Base-by-base conservation (phyloP, 805 yeast species). In the Metschnikowia dekortorum region DNA sequence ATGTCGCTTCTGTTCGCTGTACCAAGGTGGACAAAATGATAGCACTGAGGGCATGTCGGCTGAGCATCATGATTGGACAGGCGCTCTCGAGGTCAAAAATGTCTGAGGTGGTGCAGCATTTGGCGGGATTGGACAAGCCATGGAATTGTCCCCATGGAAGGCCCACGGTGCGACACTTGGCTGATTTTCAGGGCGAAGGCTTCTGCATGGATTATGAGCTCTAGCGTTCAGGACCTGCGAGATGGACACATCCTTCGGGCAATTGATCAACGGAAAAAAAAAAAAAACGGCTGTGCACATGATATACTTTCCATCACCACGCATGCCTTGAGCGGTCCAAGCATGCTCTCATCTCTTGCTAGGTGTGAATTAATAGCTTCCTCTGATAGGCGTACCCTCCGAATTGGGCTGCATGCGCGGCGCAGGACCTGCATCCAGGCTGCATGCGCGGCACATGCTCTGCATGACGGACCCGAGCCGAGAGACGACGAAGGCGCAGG, bases 61-160 rank as follows among this genome's bases (percentile, higher is more conserved):
- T 83, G 46, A 89, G 96, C 56, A 88, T 92, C 29, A 94, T 94
- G 99, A 83, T 94, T 44, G 99, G 99, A 0, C 84, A 78, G 55
- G 79, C 85, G 4, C 72, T 94, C 41, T 75, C 73, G 7, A 56
- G 48, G 31, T 71, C 65, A 8, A 78, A 81, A 7, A 94, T 94
- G 99, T 63, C 66, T 1, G 70, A 61, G 36, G 82, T 94, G 2
- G 91, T 94, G 6, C 63, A 70, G 31, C 78, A 89, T 60, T 70
- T 94, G 47, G 81, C 92, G 10, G 70, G 65, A 0, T 72, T 94
- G 36, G 91, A 89, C 53, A 88, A 89, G 62, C 99, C 99, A 0
- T 94, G 99, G 99, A 86, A 85, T 59, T 83, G 90, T 61, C 99
- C 99, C 0, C 99, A 94, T 68, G 99, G 99, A 0, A 73, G 99